phyloP scores from a whole-genome alignment of 495 filamentous ascomycete species.

The Neurospora terricola region DNA sequence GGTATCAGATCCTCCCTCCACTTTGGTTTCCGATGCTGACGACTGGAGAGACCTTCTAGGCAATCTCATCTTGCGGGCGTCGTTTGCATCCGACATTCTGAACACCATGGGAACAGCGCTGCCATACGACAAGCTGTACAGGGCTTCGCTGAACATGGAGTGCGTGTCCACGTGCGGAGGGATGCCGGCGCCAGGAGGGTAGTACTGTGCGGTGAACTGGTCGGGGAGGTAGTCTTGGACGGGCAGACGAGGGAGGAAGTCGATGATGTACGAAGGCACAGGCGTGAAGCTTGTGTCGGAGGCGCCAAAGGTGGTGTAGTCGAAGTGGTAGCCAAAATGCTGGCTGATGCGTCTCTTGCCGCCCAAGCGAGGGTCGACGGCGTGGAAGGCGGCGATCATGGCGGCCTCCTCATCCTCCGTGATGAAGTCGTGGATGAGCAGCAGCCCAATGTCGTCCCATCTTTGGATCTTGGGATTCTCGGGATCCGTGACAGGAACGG shows the following conservation, averaged over 20 bases:
- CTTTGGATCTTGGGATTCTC: constrained; percentile 11
- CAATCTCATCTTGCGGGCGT: constrained; percentile 22
- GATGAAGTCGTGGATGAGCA: constrained; percentile 22
- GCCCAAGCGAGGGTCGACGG: constrained; percentile 3
- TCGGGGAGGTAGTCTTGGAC: constrained; percentile 15
- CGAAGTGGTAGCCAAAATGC: constrained; percentile 24
- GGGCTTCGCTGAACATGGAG: constrained; percentile 23
- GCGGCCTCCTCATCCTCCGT: constrained; percentile 12
- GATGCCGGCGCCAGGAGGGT: constrained; percentile 25
- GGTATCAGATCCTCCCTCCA: background rate
- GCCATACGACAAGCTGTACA: constrained; percentile 22
- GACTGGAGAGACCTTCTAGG: constrained; percentile 17
- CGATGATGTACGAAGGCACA: constrained; percentile 16
- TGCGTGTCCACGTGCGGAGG: constrained; percentile 27
- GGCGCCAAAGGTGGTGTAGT: constrained; percentile 26
- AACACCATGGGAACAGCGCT: constrained; percentile 22
- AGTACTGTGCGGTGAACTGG: constrained; percentile 27
- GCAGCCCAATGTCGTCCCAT: constrained; percentile 18
- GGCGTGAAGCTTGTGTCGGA: constrained; percentile 13
- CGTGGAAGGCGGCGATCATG: constrained; percentile 21
- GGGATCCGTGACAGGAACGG: constrained; percentile 1
- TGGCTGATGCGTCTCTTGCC: constrained; percentile 17
- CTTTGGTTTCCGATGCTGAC: background rate
- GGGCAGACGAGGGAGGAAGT: constrained; percentile 17
- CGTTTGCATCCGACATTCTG: constrained; percentile 16